phyloP scores from a whole-genome alignment of 345 rosid genomes.

The Bruguiera parviflora region DNA sequence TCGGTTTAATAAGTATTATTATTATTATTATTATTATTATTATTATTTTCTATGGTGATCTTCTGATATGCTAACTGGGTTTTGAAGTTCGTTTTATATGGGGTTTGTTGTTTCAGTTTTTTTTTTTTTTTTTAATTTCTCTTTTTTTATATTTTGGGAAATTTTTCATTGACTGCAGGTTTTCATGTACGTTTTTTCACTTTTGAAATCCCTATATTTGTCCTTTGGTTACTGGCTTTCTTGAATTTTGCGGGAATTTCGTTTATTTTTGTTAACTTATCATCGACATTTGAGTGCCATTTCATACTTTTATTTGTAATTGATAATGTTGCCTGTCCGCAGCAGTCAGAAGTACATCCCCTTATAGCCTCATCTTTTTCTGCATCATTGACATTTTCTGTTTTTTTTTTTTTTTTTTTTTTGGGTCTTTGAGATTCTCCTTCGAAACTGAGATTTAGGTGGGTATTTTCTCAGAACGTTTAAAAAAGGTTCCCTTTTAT shows the following conservation, averaged over 20 bases:
- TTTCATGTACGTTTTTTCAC: slow-evolving; percentile 14
- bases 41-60: background rate
- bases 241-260: slow-evolving; percentile 9
- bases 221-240: background rate
- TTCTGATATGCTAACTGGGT: background rate
- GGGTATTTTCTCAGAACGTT: slow-evolving; percentile 45
- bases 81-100: background rate
- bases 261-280: background rate
- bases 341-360: slow-evolving; percentile 21
- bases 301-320: slow-evolving; percentile 2
- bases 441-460: slow-evolving; percentile 42
- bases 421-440: slow-evolving; percentile 36
- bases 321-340: slow-evolving; percentile 24
- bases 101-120: background rate
- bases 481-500: slow-evolving; percentile 47
- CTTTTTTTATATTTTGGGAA: slow-evolving; percentile 8
- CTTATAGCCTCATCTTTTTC: slow-evolving; percentile 37
- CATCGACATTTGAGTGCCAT: background rate
- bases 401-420: slow-evolving; percentile 7
- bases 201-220: slow-evolving; percentile 21
- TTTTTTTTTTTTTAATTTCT: background rate
- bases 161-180: slow-evolving; percentile 14
- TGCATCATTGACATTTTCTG: slow-evolving; percentile 38
- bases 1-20: background rate
- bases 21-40: too few relatives aligned